These are phyloP conservation scores for Schizonepeta tenuifolia DNA, from an alignment of 257 asterid genomes.

Conservation along the genomic window DNA sequence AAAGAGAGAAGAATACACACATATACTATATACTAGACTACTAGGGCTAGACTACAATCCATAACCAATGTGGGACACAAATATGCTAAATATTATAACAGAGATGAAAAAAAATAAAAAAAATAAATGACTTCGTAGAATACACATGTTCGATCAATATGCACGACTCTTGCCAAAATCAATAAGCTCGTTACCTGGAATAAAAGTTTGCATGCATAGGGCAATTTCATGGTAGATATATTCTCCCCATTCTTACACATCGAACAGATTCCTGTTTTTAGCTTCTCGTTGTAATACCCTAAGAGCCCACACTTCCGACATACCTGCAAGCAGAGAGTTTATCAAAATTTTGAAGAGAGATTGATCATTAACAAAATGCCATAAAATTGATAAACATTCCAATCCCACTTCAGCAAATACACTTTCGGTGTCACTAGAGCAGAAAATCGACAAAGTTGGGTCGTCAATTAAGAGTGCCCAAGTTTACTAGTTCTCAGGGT, in stretches of 20 bases:
- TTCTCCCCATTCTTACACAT: constrained; percentile 88
- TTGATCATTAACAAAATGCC: constrained; percentile 3
- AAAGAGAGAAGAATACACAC: no score
- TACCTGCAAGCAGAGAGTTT: constrained; percentile 53
- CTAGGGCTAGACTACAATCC: no score
- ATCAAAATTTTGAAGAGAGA: neutral
- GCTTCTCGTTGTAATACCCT: constrained; percentile 83
- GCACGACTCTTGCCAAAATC: neutral
- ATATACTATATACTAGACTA: no score
- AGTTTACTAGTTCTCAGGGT: no score
- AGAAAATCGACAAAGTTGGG: no score
- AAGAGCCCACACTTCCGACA: constrained; percentile 89
- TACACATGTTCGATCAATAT: neutral
- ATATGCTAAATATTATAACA: no score
- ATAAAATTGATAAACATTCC: neutral
- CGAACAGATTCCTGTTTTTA: constrained; percentile 74
- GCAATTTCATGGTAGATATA: constrained; percentile 89
- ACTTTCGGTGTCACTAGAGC: no score
- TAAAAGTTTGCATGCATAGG: constrained; percentile 99
- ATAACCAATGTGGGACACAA: no score
- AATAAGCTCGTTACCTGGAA: constrained; percentile 63
- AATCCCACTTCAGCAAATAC: neutral
- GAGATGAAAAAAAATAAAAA: no score
- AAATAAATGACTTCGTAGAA: neutral
- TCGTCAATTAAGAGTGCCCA: no score